Percentiles rank a stretch among this genome's conserved stretches.
phyloP scores from a whole-genome alignment of 257 asterid genomes.

The Nicotiana benthamiana region DNA sequence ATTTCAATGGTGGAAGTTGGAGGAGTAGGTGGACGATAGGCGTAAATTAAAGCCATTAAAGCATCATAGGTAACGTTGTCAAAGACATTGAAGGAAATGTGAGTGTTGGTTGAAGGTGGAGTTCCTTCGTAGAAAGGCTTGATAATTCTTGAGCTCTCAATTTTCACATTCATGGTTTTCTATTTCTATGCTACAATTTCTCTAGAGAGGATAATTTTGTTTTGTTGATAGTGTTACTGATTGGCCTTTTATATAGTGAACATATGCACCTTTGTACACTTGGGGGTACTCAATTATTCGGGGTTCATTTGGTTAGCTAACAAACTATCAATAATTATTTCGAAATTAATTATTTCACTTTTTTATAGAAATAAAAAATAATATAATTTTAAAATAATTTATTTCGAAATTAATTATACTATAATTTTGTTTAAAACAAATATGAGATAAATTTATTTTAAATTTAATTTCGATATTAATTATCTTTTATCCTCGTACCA shows the following conservation, averaged over 20 bases:
- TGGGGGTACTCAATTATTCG: background rate
- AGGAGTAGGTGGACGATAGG: constrained; percentile 64
- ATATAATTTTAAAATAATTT: no score
- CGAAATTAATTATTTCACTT: no score
- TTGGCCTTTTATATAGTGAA: background rate
- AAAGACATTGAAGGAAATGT: constrained; percentile 53
- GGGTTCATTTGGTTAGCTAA: no score
- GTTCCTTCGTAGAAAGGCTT: constrained; percentile 51
- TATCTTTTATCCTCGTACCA: no score
- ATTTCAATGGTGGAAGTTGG: constrained; percentile 36
- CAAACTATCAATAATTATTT: no score
- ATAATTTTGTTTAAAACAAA: no score
- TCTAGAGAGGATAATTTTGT: background rate
- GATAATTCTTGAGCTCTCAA: constrained; percentile 49
- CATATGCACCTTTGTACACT: background rate
- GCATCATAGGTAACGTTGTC: constrained; percentile 55
- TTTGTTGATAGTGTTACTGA: no score
- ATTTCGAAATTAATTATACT: no score
- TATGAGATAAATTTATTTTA: no score
- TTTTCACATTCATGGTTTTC: constrained; percentile 40
- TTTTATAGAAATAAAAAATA: no score
- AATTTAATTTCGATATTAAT: no score
- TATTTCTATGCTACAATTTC: background rate
- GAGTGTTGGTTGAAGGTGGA: constrained; percentile 25
- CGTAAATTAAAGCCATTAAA: constrained; percentile 63